phyloP scores from a whole-genome alignment of 208 protist species.

The Trichomonas gallinae region DNA sequence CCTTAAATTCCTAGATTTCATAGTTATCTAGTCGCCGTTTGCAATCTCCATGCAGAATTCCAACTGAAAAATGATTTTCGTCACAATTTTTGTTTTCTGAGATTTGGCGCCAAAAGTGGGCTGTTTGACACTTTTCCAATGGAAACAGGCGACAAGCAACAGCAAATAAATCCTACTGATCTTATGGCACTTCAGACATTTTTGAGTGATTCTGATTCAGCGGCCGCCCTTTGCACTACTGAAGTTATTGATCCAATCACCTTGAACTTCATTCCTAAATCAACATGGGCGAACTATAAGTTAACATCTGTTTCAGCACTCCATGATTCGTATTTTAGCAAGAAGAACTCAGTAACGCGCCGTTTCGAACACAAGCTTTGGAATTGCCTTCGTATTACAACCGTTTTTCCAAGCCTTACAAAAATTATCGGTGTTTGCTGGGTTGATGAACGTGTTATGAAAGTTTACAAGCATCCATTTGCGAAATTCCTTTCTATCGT shows the following conservation, averaged over 20 bases:
- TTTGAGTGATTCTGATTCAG: neutral
- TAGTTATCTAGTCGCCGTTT: too few species aligned
- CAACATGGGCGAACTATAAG: neutral
- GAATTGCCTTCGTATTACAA: neutral
- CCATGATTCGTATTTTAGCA: neutral
- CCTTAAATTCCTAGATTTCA: too few species aligned
- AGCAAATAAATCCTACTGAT: neutral
- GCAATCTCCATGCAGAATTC: too few species aligned
- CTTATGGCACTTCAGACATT: neutral
- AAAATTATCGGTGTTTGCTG: neutral
- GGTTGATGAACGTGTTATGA: neutral
- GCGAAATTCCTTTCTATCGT: neutral
- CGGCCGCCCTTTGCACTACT: neutral
- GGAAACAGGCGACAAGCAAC: neutral
- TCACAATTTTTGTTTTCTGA: neutral
- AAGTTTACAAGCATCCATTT: conserved; percentile 15
- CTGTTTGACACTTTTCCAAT: neutral
- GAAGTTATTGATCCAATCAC: neutral
- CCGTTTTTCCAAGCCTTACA: neutral
- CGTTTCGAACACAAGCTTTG: conserved; percentile 11
- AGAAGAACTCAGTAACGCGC: neutral
- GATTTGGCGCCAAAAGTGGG: neutral
- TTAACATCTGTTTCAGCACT: neutral
- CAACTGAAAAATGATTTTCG: too few species aligned
- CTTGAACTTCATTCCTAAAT: neutral